Evolutionary conservation across 768 basidiomycete genomes (phyloP).

Genomic region (Boletus eberwhitei): DNA sequence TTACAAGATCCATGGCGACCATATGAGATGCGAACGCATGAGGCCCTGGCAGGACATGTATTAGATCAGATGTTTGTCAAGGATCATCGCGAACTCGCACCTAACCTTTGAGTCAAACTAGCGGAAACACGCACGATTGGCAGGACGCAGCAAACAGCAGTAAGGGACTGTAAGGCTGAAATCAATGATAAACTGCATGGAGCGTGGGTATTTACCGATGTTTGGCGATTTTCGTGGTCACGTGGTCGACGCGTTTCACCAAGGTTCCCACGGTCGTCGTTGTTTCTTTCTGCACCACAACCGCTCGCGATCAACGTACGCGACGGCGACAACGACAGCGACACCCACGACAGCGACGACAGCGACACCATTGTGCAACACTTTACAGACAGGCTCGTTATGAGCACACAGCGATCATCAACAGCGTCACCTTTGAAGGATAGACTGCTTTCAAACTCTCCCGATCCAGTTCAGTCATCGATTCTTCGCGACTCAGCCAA

Average conservation of each 20-base stretch:
- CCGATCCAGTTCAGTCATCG: conserved; percentile 61
- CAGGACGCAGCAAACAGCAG: not conserved
- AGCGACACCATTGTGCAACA: conserved; percentile 5
- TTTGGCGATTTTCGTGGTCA: conserved; percentile 25
- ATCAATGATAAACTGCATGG: not conserved
- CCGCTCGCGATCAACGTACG: conserved; percentile 6
- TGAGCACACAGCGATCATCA: conserved; percentile 27
- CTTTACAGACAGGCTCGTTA: conserved; percentile 9
- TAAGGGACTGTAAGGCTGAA: no score
- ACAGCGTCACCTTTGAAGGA: conserved; percentile 52
- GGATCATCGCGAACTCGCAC: not conserved
- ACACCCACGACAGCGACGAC: conserved; percentile 22
- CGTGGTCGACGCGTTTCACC: conserved; percentile 28
- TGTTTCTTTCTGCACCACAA: conserved; percentile 13
- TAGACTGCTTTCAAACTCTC: conserved; percentile 57
- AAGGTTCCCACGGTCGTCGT: conserved; percentile 28
- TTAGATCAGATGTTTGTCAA: not conserved
- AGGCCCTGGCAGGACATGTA: not conserved
- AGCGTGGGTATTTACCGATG: conserved; percentile 6
- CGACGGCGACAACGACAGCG: conserved; percentile 17
- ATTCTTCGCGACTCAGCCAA: conserved; percentile 62
- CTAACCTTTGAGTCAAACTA: not conserved
- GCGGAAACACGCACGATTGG: not conserved
- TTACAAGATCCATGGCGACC: no score
- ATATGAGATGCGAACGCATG: not conserved